Evolutionary conservation across 2,329 filamentous ascomycete genomes (phyloP).

Genomic region (Fusarium transvaalense): DNA sequence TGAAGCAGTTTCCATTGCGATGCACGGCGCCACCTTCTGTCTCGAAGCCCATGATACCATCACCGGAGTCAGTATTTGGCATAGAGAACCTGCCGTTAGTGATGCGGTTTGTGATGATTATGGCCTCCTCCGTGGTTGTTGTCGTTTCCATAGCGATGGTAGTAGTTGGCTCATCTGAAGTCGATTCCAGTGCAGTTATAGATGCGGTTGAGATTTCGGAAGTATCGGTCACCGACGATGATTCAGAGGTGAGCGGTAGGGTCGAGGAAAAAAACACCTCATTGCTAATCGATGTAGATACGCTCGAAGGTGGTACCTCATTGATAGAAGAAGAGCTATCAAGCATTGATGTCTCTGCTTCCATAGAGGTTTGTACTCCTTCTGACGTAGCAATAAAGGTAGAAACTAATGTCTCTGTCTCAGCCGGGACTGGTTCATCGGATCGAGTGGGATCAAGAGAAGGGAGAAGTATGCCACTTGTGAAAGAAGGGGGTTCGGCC

Average conservation of each 20-base stretch:
- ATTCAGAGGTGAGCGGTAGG: fast-evolving
- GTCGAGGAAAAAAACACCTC: background rate
- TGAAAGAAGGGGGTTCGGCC: background rate
- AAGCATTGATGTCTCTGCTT: background rate
- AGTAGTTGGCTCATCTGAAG: background rate
- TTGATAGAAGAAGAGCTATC: background rate
- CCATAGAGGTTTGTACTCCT: background rate
- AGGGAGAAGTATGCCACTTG: background rate
- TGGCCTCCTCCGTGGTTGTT: background rate
- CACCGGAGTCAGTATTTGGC: background rate
- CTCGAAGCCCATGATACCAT: background rate
- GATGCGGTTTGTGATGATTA: background rate
- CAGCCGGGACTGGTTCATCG: background rate
- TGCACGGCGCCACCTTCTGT: background rate
- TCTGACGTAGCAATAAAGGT: background rate
- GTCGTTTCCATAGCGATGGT: background rate
- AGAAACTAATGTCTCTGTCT: background rate
- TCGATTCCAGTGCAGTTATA: background rate
- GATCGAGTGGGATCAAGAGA: background rate
- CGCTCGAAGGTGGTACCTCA: background rate
- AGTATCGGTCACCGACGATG: background rate
- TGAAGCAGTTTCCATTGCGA: background rate
- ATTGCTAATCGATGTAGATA: background rate
- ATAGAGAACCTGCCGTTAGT: conserved; percentile 6
- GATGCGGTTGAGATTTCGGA: background rate